phyloP scores from a whole-genome alignment of 2,329 filamentous ascomycete species.

The Neurospora crassa region DNA sequence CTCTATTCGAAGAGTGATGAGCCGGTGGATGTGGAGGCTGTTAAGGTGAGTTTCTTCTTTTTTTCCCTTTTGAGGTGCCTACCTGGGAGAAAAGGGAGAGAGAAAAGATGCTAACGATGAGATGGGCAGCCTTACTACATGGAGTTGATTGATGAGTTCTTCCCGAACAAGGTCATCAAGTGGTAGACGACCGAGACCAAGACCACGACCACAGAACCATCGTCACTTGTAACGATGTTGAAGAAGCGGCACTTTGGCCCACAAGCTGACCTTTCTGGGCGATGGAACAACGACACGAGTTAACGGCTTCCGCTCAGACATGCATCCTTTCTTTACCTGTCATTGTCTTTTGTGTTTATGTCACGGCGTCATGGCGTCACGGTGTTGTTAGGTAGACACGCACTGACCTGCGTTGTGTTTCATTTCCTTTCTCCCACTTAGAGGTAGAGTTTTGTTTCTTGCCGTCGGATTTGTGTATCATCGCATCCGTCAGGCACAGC shows the following conservation, averaged over 20 bases:
- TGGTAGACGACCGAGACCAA: slow-evolving; percentile 39
- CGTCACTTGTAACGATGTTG: not conserved
- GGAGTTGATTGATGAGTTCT: slow-evolving; percentile 66
- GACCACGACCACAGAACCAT: not conserved
- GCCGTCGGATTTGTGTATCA: not conserved
- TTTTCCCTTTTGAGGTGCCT: too few species aligned
- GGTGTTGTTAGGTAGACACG: not conserved
- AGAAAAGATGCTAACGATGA: not conserved
- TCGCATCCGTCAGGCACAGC: not conserved
- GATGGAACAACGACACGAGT: not conserved
- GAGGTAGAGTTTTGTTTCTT: not conserved
- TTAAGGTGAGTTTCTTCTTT: slow-evolving; percentile 47
- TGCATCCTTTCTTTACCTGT: not conserved
- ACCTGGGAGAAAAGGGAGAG: not conserved
- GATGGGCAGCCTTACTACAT: slow-evolving; percentile 56
- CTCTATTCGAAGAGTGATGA: slow-evolving; percentile 86
- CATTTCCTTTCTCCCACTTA: not conserved
- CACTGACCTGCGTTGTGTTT: not conserved
- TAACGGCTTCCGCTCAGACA: not conserved
- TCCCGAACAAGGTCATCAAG: slow-evolving; percentile 56
- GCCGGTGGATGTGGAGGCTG: slow-evolving; percentile 62
- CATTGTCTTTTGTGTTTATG: not conserved
- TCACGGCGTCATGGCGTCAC: not conserved
- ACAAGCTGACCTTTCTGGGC: not conserved
- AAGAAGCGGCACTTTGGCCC: not conserved